These are phyloP conservation scores for Leccinum truebloodii DNA, from an alignment of 768 basidiomycete genomes.

Conservation along the genomic window DNA sequence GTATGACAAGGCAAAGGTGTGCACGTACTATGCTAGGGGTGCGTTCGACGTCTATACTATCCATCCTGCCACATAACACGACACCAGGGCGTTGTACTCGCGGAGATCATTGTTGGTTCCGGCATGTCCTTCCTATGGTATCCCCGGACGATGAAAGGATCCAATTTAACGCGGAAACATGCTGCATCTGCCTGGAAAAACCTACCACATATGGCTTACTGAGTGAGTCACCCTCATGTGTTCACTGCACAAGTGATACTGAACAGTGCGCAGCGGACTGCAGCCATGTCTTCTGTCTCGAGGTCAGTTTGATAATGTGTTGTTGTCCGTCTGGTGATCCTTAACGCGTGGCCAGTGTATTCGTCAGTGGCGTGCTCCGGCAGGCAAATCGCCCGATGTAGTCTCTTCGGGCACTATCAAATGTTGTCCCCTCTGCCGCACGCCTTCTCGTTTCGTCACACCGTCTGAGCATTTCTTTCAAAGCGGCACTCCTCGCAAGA, in stretches of 20 bases:
- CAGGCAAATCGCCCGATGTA: slow-evolving; percentile 51
- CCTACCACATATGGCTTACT: slow-evolving; percentile 70
- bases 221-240: slow-evolving; percentile 40
- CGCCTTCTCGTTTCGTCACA: slow-evolving; percentile 63
- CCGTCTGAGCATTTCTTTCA: slow-evolving; percentile 72
- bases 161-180: slow-evolving; percentile 47
- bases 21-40: slow-evolving; percentile 65
- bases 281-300: slow-evolving; percentile 75
- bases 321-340: background rate
- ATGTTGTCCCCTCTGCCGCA: slow-evolving; percentile 78
- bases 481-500: slow-evolving; percentile 54
- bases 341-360: slow-evolving; percentile 56
- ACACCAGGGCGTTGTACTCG: slow-evolving; percentile 65
- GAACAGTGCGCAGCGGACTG: slow-evolving; percentile 54
- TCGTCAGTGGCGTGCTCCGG: slow-evolving; percentile 72
- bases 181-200: slow-evolving; percentile 76
- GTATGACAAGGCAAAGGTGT: slow-evolving; percentile 70
- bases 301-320: slow-evolving; percentile 41
- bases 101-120: slow-evolving; percentile 77
- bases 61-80: background rate
- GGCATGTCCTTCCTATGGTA: slow-evolving; percentile 43
- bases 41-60: slow-evolving; percentile 8
- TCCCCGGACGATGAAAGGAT: slow-evolving; percentile 26
- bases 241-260: slow-evolving; percentile 4
- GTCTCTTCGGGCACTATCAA: slow-evolving; percentile 63